Percentiles rank a stretch among this genome's conserved stretches.
Conservation (phyloP, 371 early-diverging fungal species). For the Rhizopus delemar region DNA sequence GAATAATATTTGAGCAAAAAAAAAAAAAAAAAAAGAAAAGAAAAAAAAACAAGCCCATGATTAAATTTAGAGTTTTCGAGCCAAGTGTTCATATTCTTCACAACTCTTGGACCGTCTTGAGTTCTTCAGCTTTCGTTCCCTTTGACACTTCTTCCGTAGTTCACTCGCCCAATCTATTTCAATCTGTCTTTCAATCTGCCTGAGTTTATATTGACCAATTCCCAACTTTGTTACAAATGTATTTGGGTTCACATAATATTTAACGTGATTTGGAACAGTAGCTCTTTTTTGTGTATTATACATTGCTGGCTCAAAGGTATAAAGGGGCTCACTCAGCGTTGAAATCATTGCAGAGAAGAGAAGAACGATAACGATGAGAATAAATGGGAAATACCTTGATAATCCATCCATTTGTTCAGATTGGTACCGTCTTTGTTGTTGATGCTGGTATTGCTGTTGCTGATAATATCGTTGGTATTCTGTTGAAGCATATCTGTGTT, state of each 20-base stretch:
- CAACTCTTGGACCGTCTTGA: neutral
- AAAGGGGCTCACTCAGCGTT: constrained; percentile 30
- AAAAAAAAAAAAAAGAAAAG: too few species aligned
- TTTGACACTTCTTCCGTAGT: constrained; percentile 33
- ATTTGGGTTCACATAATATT: constrained; percentile 47
- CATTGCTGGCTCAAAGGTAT: constrained; percentile 33
- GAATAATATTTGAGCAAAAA: too few species aligned
- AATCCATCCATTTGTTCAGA: constrained; percentile 2
- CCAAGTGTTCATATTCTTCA: constrained; percentile 1
- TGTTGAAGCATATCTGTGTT: too few species aligned
- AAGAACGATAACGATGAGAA: constrained; percentile 12
- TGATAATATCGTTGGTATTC: neutral
- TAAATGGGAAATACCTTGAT: constrained; percentile 19
- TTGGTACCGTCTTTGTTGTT: constrained; percentile 15
- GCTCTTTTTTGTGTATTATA: constrained; percentile 33
- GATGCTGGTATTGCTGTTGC: constrained; percentile 13
- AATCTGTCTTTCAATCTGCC: constrained; percentile 41
- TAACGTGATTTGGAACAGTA: constrained; percentile 37
- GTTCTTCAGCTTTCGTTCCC: constrained; percentile 31
- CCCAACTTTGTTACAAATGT: constrained; percentile 12
- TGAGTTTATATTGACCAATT: constrained; percentile 18
- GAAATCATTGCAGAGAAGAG: constrained; percentile 19
- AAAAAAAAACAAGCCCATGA: neutral
- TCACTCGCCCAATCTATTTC: constrained; percentile 37
- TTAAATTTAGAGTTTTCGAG: neutral